A percentile compares a stretch with the other conserved stretches of the same genome.
Conservation (phyloP, 2,329 filamentous ascomycete species). For the Diplocarpon rosae region DNA sequence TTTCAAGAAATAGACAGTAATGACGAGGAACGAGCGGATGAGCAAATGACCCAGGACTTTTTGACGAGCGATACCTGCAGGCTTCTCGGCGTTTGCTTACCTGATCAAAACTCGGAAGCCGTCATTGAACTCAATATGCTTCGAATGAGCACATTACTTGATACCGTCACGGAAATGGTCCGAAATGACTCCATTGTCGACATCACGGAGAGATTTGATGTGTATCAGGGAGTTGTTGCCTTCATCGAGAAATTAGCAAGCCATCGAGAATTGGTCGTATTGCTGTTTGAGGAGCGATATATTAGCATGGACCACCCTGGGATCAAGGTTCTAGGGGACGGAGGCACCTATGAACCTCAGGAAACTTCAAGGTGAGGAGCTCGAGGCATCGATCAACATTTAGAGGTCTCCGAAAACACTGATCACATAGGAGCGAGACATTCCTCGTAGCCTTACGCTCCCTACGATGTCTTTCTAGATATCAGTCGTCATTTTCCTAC, state of each 20-base stretch:
- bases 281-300: constrained; percentile 11
- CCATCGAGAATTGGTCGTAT: constrained; percentile 6
- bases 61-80: constrained; percentile 12
- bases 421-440: too few species aligned
- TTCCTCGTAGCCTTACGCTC: too few species aligned
- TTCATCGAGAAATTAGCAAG: constrained; percentile 8
- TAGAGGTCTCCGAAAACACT: too few species aligned
- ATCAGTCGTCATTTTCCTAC: too few species aligned
- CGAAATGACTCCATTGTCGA: constrained; percentile 17
- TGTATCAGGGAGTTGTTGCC: constrained; percentile 10
- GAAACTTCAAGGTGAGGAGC: not conserved
- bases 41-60: constrained; percentile 6
- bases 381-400: too few species aligned
- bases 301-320: constrained; percentile 9
- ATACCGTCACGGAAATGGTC: constrained; percentile 11
- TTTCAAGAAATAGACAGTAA: not conserved
- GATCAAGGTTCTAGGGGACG: not conserved
- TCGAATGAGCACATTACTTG: constrained; percentile 12
- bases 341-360: not conserved
- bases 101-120: constrained; percentile 1
- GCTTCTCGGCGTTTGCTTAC: constrained; percentile 10
- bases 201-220: constrained; percentile 7
- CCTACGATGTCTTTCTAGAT: too few species aligned
- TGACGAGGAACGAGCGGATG: constrained; percentile 3
- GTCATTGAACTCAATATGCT: constrained; percentile 7